Evolutionary conservation across 176 grass and related monocot species (phyloP).

Genomic region (Alopecurus myosuroides): DNA sequence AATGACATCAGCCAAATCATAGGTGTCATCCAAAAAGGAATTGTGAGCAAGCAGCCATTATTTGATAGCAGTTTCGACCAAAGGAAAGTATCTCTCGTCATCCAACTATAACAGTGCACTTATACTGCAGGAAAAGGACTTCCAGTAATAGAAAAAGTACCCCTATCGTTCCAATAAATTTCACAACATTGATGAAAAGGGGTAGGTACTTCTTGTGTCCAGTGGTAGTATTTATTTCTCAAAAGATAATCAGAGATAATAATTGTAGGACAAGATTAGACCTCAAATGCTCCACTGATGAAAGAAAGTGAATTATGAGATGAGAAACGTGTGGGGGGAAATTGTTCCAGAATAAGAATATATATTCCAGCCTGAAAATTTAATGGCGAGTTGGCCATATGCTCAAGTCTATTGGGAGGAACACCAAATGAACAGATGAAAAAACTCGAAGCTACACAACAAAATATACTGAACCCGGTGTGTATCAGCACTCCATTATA

Average conservation of each 20-base stretch:
- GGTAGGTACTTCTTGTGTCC: background rate
- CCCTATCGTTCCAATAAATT: slow-evolving; percentile 5
- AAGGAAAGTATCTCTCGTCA: background rate
- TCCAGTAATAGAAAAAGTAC: slow-evolving; percentile 1
- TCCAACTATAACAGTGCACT: background rate
- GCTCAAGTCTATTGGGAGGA: background rate
- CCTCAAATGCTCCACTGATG: slow-evolving; percentile 11
- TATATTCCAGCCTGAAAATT: background rate
- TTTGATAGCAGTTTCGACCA: slow-evolving; percentile 2
- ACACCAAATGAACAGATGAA: slow-evolving; percentile 2
- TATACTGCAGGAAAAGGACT: slow-evolving; percentile 12
- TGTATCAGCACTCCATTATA: background rate
- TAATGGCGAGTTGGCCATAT: background rate
- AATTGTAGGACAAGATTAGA: slow-evolving; percentile 17
- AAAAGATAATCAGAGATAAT: slow-evolving; percentile 21
- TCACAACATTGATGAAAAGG: background rate
- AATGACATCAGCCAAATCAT: background rate
- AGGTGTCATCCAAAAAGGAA: background rate
- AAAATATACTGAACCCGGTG: background rate
- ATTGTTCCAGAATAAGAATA: slow-evolving; percentile 15
- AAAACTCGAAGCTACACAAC: background rate
- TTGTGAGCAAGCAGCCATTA: slow-evolving; percentile 13
- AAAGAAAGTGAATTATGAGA: slow-evolving; percentile 24
- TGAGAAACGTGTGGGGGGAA: slow-evolving; percentile 3
- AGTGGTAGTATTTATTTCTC: background rate